Evolutionary conservation across 306 rosid genomes (phyloP), one percentile per base, ranked within the genome.

Genomic region (Vachellia pachyceras): DNA sequence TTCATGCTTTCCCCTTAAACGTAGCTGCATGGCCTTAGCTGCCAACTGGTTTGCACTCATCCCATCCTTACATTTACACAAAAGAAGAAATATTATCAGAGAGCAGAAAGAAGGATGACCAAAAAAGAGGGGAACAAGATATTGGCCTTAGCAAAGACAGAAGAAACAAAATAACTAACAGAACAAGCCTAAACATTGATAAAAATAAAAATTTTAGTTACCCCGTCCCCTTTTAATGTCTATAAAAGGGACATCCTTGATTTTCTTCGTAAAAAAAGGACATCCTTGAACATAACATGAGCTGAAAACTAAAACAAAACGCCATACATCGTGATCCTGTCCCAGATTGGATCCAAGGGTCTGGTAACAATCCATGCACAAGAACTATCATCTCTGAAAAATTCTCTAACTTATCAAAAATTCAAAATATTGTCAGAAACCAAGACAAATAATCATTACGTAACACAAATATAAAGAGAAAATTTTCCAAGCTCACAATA

Each of bases 11-110:
- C 99, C 99, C 85, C 93, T 95, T 86, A 93, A 72, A 76, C 94
- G 92, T 83, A 95, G 94, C 76, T 95, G 99, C 87, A 91, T 79
- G 36, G 95, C 99, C 92, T 93, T 93, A n/a, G 99, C 97, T 75
- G 99, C 99, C 86, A 93, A 83, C 87, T 95, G 97, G 80, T 95
- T 95, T 37, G 91, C 99, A 79, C 92, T 95, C 81, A 89, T 76
- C 76, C 72, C 90, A 79, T 83, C 87, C 83, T 87, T 13, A 10
- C 18, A 42, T 44, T 44, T 22, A 7, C 18, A 54, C 13, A 40
- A 70, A 22, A 41, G 0, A 69, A 69, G 36, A 70, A 70, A 70
- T 13, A n/a, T 7, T 44, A 45, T 23, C n/a, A 45, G 40, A 12
- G 6, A 42, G 12, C 17, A 44, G 54, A 22, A 42, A 42, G 18